Evolutionary conservation across 179 eudicot species (phyloP), one percentile per base, ranked within the genome.

Genomic region (Nepenthes alata): DNA sequence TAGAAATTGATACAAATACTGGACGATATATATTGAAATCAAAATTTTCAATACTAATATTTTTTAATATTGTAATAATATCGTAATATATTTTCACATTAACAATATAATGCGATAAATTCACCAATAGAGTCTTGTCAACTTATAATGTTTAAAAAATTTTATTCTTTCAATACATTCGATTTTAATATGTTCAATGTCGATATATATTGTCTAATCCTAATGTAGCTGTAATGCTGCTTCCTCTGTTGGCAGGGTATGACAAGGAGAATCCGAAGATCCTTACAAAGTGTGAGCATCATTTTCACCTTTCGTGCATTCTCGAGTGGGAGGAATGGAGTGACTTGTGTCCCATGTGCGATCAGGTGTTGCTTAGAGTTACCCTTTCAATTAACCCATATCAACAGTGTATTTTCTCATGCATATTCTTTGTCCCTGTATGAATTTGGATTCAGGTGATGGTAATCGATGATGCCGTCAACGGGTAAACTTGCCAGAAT

Each of bases 291-390:
- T 81, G 85, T 11, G 47, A 39, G 14, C 85, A 81, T 52, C 57
- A 74, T 67, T 81, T 64, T 71, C 85, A 81, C 55, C 85, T 81
- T 16, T 34, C 80, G 60, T 81, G 85, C 62, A 78, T 81, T 53
- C 77, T 65, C 25, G 82, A 81, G 60, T 81, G 85, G 85, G 71
- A 70, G 78, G 77, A 81, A 67, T 67, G 82, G 59, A 78, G 78
- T 14, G 68, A 59, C 57, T 73, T 57, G 1, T 81, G 82, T 60
- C 80, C 85, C 10, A 35, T 68, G 45, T 81, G 85, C 52, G 68
- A 64, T 47, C 44, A 61, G 64, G 64, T 61, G 1, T 25, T 58
- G 53, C 12, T 50, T 25, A 25, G 25, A 25, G 25, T 25, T 25
- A 25, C 25, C 25, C 25, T 25, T 25, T 25, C 53, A 11, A 50